Conservation (phyloP, 352 stramenopile species). For the Pythium phragmitis region DNA sequence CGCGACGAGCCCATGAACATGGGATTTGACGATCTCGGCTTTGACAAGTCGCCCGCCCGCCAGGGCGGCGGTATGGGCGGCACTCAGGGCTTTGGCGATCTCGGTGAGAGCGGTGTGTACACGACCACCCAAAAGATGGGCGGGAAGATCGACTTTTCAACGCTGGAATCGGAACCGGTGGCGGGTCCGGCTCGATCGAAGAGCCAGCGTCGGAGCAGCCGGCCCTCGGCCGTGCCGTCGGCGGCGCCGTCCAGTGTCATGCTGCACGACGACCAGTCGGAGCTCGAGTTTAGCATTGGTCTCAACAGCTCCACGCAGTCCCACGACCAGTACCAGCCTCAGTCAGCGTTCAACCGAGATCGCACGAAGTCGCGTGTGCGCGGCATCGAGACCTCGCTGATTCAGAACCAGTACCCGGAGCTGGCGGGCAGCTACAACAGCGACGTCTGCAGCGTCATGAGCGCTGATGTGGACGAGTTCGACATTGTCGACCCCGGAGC, state of each 20-base stretch:
- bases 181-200: constrained; percentile 18
- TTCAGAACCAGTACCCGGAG: constrained; percentile 32
- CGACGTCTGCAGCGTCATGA: constrained; percentile 21
- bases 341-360: not conserved
- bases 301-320: constrained; percentile 9
- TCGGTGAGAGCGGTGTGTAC: constrained; percentile 9
- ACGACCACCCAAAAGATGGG: constrained; percentile 14
- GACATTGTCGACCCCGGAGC: constrained; percentile 70
- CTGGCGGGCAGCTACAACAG: constrained; percentile 39
- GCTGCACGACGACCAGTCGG: constrained; percentile 1
- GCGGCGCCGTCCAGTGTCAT: constrained; percentile 12
- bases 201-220: constrained; percentile 8
- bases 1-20: constrained; percentile 25
- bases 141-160: constrained; percentile 28
- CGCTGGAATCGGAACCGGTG: constrained; percentile 16
- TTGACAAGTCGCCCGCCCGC: constrained; percentile 27
- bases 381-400: constrained; percentile 28
- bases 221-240: not conserved
- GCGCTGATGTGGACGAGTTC: constrained; percentile 48
- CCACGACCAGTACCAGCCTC: constrained; percentile 6
- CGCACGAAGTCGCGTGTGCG: constrained; percentile 24
- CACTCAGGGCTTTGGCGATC: not conserved
- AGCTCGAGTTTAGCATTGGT: constrained; percentile 20
- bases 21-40: constrained; percentile 30
- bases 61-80: constrained; percentile 7